phyloP scores from a whole-genome alignment of 768 basidiomycete genomes.

The Mycena capillaripes region DNA sequence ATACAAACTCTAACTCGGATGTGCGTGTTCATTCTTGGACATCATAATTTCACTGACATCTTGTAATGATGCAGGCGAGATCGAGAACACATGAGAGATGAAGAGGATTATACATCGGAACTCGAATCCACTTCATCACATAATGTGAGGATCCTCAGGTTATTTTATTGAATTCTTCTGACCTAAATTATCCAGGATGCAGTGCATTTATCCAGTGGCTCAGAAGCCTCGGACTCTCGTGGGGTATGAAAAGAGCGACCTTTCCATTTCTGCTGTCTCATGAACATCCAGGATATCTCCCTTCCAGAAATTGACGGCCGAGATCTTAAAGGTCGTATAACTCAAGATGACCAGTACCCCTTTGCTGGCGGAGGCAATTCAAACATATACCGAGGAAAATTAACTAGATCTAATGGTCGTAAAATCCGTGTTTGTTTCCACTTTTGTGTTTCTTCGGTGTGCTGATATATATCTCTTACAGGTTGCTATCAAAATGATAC shows the following conservation, averaged over 20 bases:
- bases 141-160: too few species aligned
- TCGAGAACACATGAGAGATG: too few species aligned
- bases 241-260: not conserved
- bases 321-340: not conserved
- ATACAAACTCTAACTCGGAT: not conserved
- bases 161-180: too few species aligned
- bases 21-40: not conserved
- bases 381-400: constrained; percentile 24
- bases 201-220: not conserved
- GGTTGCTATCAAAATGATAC: constrained; percentile 26
- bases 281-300: not conserved
- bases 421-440: not conserved
- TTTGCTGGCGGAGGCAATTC: constrained; percentile 23
- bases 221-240: not conserved
- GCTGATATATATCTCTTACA: not conserved
- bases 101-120: not conserved
- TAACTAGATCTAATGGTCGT: not conserved
- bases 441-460: not conserved
- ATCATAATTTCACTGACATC: not conserved
- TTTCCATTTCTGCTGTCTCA: too few species aligned
- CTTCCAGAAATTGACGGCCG: not conserved
- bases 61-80: not conserved
- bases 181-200: too few species aligned
- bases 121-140: not conserved
- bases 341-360: constrained; percentile 12